These are phyloP conservation scores for Auricularia cornea DNA, from an alignment of 768 basidiomycete species.

Conservation along the genomic window DNA sequence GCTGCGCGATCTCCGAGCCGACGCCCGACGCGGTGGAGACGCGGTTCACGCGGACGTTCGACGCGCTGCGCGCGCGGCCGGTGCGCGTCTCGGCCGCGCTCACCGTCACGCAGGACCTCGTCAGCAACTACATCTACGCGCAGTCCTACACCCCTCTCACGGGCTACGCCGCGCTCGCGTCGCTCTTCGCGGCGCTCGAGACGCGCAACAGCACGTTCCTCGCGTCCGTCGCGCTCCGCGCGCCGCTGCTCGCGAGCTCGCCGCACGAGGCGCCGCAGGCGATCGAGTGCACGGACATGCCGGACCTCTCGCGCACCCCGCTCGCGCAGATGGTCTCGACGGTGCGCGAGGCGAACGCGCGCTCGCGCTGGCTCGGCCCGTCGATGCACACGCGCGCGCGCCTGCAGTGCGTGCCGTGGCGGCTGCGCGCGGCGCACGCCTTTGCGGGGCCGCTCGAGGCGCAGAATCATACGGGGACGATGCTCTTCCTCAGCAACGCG, in stretches of 20 bases:
- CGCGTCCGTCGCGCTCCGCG: background rate
- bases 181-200: background rate
- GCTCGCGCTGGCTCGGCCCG: background rate
- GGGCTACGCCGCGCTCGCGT: background rate
- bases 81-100: background rate
- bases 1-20: constrained; percentile 1
- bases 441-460: background rate
- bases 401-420: background rate
- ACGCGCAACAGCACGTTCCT: background rate
- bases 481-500: constrained; percentile 1
- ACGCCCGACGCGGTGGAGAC: background rate
- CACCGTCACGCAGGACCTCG: background rate
- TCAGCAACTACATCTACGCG: background rate
- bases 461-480: background rate
- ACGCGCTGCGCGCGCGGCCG: background rate
- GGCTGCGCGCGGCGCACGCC: background rate
- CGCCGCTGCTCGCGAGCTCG: background rate
- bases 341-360: background rate
- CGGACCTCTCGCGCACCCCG: background rate
- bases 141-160: background rate
- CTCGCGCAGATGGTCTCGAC: background rate
- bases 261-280: background rate
- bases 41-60: background rate
- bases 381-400: background rate
- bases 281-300: background rate